Evolutionary conservation across 2,329 filamentous ascomycete genomes (phyloP), one percentile per base, ranked within the genome.

Genomic region (Parastagonospora avenae): DNA sequence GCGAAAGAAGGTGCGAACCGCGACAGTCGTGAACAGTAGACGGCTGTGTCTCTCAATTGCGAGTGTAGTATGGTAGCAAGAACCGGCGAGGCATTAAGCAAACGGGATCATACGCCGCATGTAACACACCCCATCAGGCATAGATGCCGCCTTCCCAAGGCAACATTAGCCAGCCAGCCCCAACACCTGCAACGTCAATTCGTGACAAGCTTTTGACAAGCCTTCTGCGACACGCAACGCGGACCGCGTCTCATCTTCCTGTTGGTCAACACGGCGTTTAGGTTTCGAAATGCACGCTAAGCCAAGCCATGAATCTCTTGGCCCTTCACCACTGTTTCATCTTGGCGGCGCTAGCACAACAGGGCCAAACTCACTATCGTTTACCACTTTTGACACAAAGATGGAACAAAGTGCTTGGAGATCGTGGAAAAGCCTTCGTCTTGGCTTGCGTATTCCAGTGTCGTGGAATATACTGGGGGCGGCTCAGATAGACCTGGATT

Each of bases 271-370:
- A 49, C 41, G 35, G 19, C 38, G 50, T 57, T 62, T 53, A 38
- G 42, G 63, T 67, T 68, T 71, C 55, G 51, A 45, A 42, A 57
- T 52, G 49, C 28, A 55, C 59, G 54, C 63, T 67, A 63, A 55
- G 57, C 59, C 56, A 67, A 62, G 64, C 58, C 57, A 53, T 59
- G 59, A 54, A 33, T 57, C 55, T 59, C 52, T 53, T 54, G 55
- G 42, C 44, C 51, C 60, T 63, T 61, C 69, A 72, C 69, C 63
- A 70, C 44, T 57, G 68, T 71, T 71, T 71, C 59, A 68, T 58
- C 39, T 67, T 72, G 70, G 67, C 67, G 67, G 63, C 62, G 63
- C 60, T 57, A 65, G 59, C 63, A 51, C 43, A 50, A 61, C 48
- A 45, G 50, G 49, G 50, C 29, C 38, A 41, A 31, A 40, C 29